A percentile compares a stretch with the other conserved stretches of the same genome.
Evolutionary conservation across 495 filamentous ascomycete genomes (phyloP).

Genomic region (Choiromyces venosus): DNA sequence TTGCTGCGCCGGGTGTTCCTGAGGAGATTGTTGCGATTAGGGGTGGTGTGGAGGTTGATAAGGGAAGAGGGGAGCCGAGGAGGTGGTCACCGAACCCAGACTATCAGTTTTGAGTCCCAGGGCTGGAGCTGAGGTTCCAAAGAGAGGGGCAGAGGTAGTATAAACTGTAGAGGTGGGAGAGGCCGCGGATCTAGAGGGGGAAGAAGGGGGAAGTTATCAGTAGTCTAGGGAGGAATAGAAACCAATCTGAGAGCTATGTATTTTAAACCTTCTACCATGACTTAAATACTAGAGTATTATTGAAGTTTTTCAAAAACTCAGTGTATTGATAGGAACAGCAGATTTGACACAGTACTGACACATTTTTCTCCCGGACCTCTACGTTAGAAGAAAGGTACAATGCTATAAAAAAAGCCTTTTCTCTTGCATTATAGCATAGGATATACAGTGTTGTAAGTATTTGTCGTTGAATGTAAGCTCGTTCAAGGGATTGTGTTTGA

Average conservation of each 20-base stretch:
- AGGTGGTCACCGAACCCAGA: not conserved
- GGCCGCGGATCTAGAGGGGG: not conserved
- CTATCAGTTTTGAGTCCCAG: not conserved
- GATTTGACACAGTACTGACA: too few species aligned
- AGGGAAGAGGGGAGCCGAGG: too few species aligned
- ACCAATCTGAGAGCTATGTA: not conserved
- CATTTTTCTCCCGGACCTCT: too few species aligned
- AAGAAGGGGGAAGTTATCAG: not conserved
- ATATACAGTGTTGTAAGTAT: not conserved
- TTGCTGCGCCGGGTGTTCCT: too few species aligned
- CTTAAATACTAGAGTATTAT: too few species aligned
- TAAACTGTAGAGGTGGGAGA: not conserved
- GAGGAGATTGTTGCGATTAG: not conserved
- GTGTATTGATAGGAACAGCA: not conserved
- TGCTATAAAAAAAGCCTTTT: too few species aligned
- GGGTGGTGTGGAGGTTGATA: too few species aligned
- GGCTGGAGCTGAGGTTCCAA: not conserved
- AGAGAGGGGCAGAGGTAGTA: not conserved
- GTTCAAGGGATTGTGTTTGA: not conserved
- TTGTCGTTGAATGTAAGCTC: not conserved
- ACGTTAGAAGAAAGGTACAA: not conserved
- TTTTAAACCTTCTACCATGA: not conserved
- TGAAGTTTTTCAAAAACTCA: not conserved
- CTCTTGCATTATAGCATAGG: too few species aligned
- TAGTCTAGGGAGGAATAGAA: not conserved